A percentile compares a stretch with the other conserved stretches of the same genome.
Evolutionary conservation across 257 asterid genomes (phyloP).

Genomic region (Rauvolfia tetraphylla): DNA sequence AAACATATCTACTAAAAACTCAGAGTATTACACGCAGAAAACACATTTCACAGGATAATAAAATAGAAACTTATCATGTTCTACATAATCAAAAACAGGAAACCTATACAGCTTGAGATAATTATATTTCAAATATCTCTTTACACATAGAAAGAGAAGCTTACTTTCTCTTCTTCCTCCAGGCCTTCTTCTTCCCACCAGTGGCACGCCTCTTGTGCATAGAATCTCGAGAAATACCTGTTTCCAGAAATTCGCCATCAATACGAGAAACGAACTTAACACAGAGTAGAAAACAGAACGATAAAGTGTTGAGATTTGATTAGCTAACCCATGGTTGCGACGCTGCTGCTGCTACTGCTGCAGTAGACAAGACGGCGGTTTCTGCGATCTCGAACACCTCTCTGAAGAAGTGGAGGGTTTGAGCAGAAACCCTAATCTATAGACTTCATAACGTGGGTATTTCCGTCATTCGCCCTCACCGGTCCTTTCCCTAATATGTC

Average conservation of each 20-base stretch:
- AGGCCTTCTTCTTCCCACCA: slow-evolving; percentile 56
- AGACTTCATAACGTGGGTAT: not conserved
- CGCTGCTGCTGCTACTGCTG: slow-evolving; percentile 1
- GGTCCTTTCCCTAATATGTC: not conserved
- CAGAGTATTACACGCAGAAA: too few relatives aligned
- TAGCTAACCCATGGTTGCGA: slow-evolving; percentile 23
- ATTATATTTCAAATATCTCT: not conserved
- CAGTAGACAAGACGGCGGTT: slow-evolving; percentile 5
- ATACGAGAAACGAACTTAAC: not conserved
- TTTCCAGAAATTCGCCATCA: slow-evolving; percentile 9
- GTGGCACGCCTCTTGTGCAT: slow-evolving; percentile 67
- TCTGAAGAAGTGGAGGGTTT: not conserved
- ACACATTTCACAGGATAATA: not conserved
- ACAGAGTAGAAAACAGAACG: not conserved
- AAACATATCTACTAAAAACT: too few relatives aligned
- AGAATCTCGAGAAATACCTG: slow-evolving; percentile 52
- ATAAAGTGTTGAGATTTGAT: not conserved
- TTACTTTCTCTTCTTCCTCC: slow-evolving; percentile 64
- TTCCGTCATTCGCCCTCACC: not conserved
- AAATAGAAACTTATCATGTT: not conserved
- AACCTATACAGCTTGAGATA: not conserved
- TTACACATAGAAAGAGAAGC: not conserved
- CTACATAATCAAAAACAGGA: not conserved
- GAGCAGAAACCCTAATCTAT: slow-evolving; percentile 20
- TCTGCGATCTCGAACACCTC: not conserved